Evolutionary conservation across 306 rosid species (phyloP).

Genomic region (Senna tora): DNA sequence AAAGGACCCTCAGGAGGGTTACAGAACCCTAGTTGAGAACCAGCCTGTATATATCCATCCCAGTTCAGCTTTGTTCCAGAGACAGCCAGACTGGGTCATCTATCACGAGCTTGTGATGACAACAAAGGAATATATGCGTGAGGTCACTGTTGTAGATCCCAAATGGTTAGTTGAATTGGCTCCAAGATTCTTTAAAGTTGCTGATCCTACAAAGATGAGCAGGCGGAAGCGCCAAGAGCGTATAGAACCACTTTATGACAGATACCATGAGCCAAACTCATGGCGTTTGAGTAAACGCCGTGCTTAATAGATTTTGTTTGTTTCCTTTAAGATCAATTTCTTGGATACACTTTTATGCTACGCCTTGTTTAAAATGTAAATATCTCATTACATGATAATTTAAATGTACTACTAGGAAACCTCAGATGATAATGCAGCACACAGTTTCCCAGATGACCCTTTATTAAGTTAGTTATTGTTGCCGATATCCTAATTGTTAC

Average conservation of each 20-base stretch:
- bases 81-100: conserved; percentile 93
- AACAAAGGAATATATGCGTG: conserved; percentile 86
- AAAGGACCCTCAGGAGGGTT: conserved; percentile 91
- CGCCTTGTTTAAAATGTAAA: conserved; percentile 19
- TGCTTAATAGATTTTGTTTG: conserved; percentile 52
- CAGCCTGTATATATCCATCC: conserved; percentile 88
- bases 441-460: background rate
- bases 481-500: background rate
- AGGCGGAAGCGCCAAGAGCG: conserved; percentile 88
- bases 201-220: conserved; percentile 83
- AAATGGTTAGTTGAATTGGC: conserved; percentile 94
- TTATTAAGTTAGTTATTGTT: background rate
- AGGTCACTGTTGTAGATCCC: conserved; percentile 78
- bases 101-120: conserved; percentile 96
- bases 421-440: conserved; percentile 7
- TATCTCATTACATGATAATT: conserved; percentile 16
- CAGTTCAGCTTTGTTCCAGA: conserved; percentile 77
- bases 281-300: conserved; percentile 90
- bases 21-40: conserved; percentile 84
- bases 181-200: conserved; percentile 80
- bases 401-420: conserved; percentile 1
- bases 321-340: conserved; percentile 20
- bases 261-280: conserved; percentile 93
- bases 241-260: conserved; percentile 75
- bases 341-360: conserved; percentile 12